Evolutionary conservation across 345 rosid genomes (phyloP), one percentile per base, ranked within the genome.

Genomic region (Hirschfeldia incana): DNA sequence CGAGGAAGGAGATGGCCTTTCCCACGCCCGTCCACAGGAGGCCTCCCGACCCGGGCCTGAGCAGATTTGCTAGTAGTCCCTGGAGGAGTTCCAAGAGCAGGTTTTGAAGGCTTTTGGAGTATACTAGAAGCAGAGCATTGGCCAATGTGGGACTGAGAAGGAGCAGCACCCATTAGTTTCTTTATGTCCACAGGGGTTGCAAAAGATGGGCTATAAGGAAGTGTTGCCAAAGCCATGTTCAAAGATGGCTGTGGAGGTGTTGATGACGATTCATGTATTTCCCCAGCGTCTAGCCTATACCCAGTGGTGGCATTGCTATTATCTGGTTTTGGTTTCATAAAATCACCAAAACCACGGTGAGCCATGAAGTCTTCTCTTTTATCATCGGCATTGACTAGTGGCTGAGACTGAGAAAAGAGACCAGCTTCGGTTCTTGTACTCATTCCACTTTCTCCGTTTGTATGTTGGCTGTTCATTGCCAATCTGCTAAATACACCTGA

Each of bases 1-100:
- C 98, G 90, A n/a, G 97, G 97, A 90, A 94, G 98, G 34, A 94
- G 85, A 79, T 87, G 97, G 80, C 82, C 89, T 83, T 87, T 94
- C 61, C 97, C 98, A 55, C 93, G 84, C 3, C 97, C 97, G 76
- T 94, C 97, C 10, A 86, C 88, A 65, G 93, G 97, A 21, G 97
- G 92, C 80, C 98, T 88, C 68, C 94, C 91, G 17, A 88, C 83
- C 12, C 97, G 86, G 9, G 84, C 49, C 79, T 88, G 92, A 67
- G 70, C 60, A 33, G 81, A 70, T 79, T 88, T 93, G 44, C 85
- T 89, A 53, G 82, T 69, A 53, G 82, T 69, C 78, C 83, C 91
- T 37, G 89, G 75, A 72, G 79, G 62, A 11, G 76, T 44, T 70
- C 81, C 57, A 79, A 72, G 6, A 69, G 78, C 85, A 72, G 77